Evolutionary conservation across 345 rosid species (phyloP), one percentile per base, ranked within the genome.

Genomic region (Erucastrum elatum): DNA sequence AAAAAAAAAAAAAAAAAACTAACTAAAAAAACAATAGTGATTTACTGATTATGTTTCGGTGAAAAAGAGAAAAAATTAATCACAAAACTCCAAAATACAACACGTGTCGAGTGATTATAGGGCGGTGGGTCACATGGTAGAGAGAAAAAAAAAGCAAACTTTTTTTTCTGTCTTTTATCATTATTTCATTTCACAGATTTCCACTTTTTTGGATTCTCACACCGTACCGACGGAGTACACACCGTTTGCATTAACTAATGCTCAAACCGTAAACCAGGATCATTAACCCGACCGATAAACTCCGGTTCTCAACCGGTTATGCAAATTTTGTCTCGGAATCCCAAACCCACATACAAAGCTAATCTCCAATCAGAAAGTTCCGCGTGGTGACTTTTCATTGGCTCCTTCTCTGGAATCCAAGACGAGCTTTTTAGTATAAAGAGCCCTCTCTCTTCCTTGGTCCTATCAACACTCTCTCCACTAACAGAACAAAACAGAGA

Each of bases 331-430:
- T 88, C 83, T 85, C 68, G 94, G 82, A 72, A 75, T 15, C 75
- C 76, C 83, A n/a, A 61, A 71, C 59, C 80, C 60, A 69, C 46
- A 70, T 71, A 58, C 44, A 64, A 64, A 66, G 53, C 25, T 41
- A 8, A 2, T 5, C 3, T 67, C 30, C 64, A 66, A 31, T 89
- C 69, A 81, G 39, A 79, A 2, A 73, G 15, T 5, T 37, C 86
- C 90, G 87, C 98, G 93, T 91, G 94, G 87, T 34, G 2, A 0
- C 0, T 1, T 13, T 3, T 63, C 25, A 84, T 76, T 80, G 82
- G 89, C 3, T 8, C 1, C 56, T n/a, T 5, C 33, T 79, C 93
- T 88, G 90, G 94, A 87, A 90, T 90, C 93, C 96, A 83, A 91
- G 86, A 91, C 68, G 44, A 39, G 82, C 75, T 84, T 80, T 77